Evolutionary conservation across 768 basidiomycete genomes (phyloP), one percentile per base, ranked within the genome.

Genomic region (Suillus subluteus): DNA sequence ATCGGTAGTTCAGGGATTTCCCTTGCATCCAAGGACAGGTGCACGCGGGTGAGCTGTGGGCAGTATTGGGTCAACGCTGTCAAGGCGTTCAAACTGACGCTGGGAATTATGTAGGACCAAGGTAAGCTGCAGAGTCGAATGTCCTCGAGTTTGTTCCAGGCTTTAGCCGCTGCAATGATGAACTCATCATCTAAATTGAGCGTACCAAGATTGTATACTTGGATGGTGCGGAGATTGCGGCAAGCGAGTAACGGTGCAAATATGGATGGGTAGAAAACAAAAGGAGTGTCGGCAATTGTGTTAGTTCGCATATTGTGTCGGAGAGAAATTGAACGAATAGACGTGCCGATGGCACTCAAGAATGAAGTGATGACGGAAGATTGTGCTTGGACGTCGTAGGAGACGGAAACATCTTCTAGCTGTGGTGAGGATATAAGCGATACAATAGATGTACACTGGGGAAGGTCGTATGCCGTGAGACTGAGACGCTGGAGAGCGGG

Each of bases 181-280:
- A 77, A 77, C 2, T 52, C 67, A 38, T 77, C 74, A 35, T 77
- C 71, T 16, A 78, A 66, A 40, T 73, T 69, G 21, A 78, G 67
- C 44, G 69, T 71, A 15, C 77, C 76, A 0, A 75, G 68, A 35
- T 76, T 73, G 15, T 71, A 66, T 16, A 77, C 68, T 37, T 69
- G 63, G 16, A 77, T 69, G 37, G 54, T 56, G 52, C 73, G 69
- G 6, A 77, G 50, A 5, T 67, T 63, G 13, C 54, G 70, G 11
- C 71, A 74, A 16, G 67, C 43, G 32, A 77, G 68, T 6, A 77
- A 68, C 13, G 76, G 77, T 0, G 66, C 58, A 16, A 77, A 66
- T 2, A 68, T 71, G 3, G 76, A 70, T n/a, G 74, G 68, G 61
- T 66, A 62, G 58, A 78, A 67, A 37, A 74, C 65, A 41, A 69